These are phyloP conservation scores for Microcera coccophila DNA, from an alignment of 2,329 filamentous ascomycete species.

Conservation along the genomic window DNA sequence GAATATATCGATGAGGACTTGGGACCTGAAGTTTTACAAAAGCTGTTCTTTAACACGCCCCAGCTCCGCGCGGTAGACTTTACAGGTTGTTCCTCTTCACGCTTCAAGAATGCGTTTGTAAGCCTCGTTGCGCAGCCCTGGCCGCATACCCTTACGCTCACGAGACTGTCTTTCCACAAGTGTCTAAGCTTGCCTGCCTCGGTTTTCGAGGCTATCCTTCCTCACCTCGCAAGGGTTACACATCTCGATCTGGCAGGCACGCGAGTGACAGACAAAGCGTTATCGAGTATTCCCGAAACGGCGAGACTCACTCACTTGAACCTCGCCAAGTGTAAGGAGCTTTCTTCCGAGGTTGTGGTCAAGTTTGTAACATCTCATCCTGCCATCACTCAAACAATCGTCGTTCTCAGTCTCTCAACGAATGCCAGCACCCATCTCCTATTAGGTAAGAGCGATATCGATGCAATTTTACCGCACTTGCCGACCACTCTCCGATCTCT, in stretches of 20 bases:
- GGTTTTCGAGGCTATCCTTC: conserved; percentile 66
- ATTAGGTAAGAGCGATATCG: conserved; percentile 62
- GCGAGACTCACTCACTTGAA: conserved; percentile 75
- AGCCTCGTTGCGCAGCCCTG: conserved; percentile 49
- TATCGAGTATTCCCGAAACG: conserved; percentile 66
- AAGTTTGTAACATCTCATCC: conserved; percentile 69
- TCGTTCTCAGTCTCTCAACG: conserved; percentile 69
- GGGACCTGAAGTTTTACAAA: conserved; percentile 62
- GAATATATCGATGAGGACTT: conserved; percentile 79
- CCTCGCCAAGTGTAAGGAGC: conserved; percentile 67
- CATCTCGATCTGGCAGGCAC: conserved; percentile 79
- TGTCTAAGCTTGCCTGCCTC: conserved; percentile 65
- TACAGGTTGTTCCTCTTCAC: conserved; percentile 66
- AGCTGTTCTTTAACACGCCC: conserved; percentile 65
- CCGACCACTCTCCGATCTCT: conserved; percentile 67
- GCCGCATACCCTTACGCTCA: conserved; percentile 55
- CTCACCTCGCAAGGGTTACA: conserved; percentile 65
- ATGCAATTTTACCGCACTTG: conserved; percentile 60
- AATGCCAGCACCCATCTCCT: conserved; percentile 71
- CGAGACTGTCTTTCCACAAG: conserved; percentile 72
- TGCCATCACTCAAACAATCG: conserved; percentile 58
- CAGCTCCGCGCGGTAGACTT: conserved; percentile 68
- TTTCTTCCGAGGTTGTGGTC: conserved; percentile 64
- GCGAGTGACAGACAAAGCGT: conserved; percentile 66
- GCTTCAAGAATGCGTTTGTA: conserved; percentile 64